These are phyloP conservation scores for Mycena maculata DNA, from an alignment of 768 basidiomycete genomes.

Conservation along the genomic window DNA sequence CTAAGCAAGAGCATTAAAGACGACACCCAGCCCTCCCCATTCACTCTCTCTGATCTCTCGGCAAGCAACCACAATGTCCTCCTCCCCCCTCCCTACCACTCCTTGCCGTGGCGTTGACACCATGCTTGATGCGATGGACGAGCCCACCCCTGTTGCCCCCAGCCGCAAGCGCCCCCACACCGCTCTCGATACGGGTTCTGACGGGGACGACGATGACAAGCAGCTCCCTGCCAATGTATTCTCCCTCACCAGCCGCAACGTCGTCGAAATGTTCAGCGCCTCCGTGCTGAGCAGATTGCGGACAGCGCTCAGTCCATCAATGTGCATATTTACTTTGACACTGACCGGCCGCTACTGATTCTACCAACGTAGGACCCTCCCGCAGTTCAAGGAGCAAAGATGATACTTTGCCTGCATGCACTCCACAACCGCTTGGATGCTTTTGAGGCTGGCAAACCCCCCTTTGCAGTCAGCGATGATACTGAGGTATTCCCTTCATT, in stretches of 20 bases:
- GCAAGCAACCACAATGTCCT: no score
- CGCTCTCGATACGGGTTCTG: neutral
- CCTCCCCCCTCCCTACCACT: no score
- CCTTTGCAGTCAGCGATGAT: no score
- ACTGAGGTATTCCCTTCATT: no score
- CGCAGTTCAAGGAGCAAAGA: neutral
- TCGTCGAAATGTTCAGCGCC: neutral
- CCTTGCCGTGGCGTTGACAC: no score
- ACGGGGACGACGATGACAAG: neutral
- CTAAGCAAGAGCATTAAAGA: no score
- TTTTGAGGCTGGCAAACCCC: neutral
- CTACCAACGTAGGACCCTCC: neutral
- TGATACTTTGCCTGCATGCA: neutral
- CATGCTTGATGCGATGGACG: no score
- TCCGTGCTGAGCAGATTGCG: conserved; percentile 10
- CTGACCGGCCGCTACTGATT: neutral
- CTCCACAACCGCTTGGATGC: conserved; percentile 1
- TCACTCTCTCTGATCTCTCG: no score
- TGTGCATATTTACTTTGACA: neutral
- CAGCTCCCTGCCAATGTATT: neutral
- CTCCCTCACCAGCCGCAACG: neutral
- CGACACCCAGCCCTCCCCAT: no score
- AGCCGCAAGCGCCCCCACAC: neutral
- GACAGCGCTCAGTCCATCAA: neutral
- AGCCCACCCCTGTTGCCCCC: no score